Evolutionary conservation across 148 eudicot species (phyloP).

Genomic region (Spergularia bocconei): DNA sequence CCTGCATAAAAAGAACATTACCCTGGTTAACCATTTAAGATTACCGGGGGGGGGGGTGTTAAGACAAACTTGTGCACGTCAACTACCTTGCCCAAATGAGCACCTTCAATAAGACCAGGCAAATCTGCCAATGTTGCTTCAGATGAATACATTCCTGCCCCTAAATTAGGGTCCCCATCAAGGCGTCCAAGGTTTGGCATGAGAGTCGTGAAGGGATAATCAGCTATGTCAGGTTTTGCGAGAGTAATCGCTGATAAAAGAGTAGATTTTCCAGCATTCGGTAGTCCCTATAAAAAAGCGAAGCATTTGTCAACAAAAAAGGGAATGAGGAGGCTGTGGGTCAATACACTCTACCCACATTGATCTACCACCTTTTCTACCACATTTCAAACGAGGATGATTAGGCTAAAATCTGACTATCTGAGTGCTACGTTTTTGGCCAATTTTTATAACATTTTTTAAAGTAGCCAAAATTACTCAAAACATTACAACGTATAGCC

Average conservation of each 20-base stretch:
- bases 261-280: constrained; percentile 98
- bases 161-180: constrained; percentile 88
- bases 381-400: neutral
- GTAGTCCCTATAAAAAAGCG: constrained; percentile 66
- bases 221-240: constrained; percentile 96
- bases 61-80: constrained; percentile 13
- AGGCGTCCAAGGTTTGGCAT: constrained; percentile 99
- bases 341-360: neutral
- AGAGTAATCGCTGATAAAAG: constrained; percentile 80
- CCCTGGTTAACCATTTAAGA: neutral
- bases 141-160: constrained; percentile 75
- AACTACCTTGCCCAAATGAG: constrained; percentile 91
- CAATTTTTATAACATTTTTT: too few species aligned
- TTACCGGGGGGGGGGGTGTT: neutral
- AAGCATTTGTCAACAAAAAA: constrained; percentile 1
- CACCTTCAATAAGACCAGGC: constrained; percentile 94
- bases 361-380: neutral
- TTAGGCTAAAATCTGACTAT: neutral
- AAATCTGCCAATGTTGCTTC: constrained; percentile 94
- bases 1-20: constrained; percentile 43
- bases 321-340: neutral
- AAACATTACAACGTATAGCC: too few species aligned
- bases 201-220: constrained; percentile 95
- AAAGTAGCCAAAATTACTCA: too few species aligned
- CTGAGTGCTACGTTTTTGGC: too few species aligned